These are phyloP conservation scores for Knufia fluminis DNA, from an alignment of 2,329 filamentous ascomycete species.

Conservation along the genomic window DNA sequence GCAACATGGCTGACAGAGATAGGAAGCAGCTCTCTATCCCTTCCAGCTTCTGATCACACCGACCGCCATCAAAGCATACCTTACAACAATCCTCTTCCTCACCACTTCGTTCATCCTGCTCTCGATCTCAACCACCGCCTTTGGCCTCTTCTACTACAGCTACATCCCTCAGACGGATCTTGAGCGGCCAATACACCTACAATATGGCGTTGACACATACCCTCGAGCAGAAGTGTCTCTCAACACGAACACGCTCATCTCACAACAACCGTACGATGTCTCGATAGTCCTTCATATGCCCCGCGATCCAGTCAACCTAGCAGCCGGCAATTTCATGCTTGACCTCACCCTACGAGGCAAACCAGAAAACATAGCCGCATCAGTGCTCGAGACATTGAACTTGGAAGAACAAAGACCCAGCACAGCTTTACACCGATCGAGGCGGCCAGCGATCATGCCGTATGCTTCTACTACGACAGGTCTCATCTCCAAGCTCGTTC, in stretches of 20 bases:
- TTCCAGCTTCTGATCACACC: conserved; percentile 50
- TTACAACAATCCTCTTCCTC: conserved; percentile 49
- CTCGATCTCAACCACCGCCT: conserved; percentile 50
- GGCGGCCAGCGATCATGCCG: conserved; percentile 68
- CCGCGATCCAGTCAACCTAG: conserved; percentile 64
- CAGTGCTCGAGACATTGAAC: conserved; percentile 11
- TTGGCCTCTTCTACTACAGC: conserved; percentile 58
- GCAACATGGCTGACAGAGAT: conserved; percentile 14
- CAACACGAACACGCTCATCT: conserved; percentile 45
- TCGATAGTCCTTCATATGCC: conserved; percentile 66
- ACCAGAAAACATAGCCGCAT: conserved; percentile 20
- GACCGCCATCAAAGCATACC: conserved; percentile 54
- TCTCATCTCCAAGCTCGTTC: conserved; percentile 29
- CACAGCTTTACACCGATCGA: conserved; percentile 48
- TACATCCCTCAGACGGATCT: conserved; percentile 60
- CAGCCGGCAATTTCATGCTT: conserved; percentile 90
- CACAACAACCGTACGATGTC: conserved; percentile 77
- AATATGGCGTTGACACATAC: conserved; percentile 38
- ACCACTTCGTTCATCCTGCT: conserved; percentile 47
- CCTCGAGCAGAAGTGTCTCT: conserved; percentile 47
- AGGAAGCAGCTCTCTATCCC: conserved; percentile 48
- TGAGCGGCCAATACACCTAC: conserved; percentile 53
- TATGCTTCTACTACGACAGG: conserved; percentile 67
- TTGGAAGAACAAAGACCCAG: conserved; percentile 9
- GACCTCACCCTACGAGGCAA: conserved; percentile 58